phyloP scores from a whole-genome alignment of 1,139 yeast species.

The Kodamaea arcana region DNA sequence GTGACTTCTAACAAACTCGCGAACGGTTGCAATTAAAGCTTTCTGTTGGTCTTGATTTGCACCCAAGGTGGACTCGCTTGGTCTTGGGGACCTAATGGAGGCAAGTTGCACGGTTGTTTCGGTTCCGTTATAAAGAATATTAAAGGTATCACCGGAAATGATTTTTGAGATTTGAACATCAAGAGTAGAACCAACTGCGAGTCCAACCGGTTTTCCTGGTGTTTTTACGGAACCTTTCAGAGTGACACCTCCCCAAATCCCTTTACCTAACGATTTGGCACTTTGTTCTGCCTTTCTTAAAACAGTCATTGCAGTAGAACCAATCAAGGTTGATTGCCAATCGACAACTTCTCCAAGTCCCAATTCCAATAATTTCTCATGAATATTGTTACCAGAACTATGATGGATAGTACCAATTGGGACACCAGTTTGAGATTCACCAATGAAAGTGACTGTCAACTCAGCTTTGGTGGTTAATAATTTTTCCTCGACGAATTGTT shows the following conservation, averaged over 20 bases:
- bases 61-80: conserved; percentile 53
- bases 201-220: conserved; percentile 15
- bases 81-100: conserved; percentile 70
- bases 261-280: conserved; percentile 61
- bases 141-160: conserved; percentile 66
- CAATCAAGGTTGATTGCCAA: conserved; percentile 77
- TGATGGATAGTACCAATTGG: conserved; percentile 64
- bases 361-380: conserved; percentile 58
- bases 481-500: conserved; percentile 61
- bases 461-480: conserved; percentile 56
- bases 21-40: conserved; percentile 59
- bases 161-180: conserved; percentile 58
- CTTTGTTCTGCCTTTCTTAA: conserved; percentile 64
- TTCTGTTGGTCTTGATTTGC: conserved; percentile 31
- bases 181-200: conserved; percentile 45
- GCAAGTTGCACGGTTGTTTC: conserved; percentile 68
- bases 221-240: conserved; percentile 16
- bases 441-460: conserved; percentile 53
- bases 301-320: conserved; percentile 57
- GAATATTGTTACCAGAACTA: conserved; percentile 66
- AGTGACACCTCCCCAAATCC: conserved; percentile 50
- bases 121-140: conserved; percentile 44
- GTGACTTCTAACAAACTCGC: conserved; percentile 66
- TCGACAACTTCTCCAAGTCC: conserved; percentile 78
- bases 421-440: conserved; percentile 58